These are phyloP conservation scores for Penicillium aurantiogriseum DNA, from an alignment of 2,329 filamentous ascomycete species.

Conservation along the genomic window DNA sequence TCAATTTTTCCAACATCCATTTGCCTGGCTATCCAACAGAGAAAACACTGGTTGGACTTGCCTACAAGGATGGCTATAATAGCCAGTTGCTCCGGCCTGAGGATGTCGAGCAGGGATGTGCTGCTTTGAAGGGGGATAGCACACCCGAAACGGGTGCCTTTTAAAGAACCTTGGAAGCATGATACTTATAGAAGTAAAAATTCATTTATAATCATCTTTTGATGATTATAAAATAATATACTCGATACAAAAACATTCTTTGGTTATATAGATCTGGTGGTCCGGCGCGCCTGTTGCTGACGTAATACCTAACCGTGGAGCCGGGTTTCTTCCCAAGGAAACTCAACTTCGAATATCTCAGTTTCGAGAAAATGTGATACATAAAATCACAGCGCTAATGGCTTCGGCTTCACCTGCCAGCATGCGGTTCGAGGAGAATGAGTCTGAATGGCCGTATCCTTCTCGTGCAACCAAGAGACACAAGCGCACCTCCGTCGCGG, in stretches of 20 bases:
- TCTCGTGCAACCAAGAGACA: conserved; percentile 28
- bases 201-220: background rate
- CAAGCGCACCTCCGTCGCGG: conserved; percentile 22
- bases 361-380: conserved; percentile 5
- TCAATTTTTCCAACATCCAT: background rate
- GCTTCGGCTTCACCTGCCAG: conserved; percentile 16
- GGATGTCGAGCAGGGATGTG: conserved; percentile 23
- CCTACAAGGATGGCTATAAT: conserved; percentile 15
- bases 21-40: conserved; percentile 2
- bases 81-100: conserved; percentile 16
- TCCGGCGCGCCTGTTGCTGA: background rate
- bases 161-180: conserved; percentile 16
- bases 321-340: background rate
- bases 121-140: conserved; percentile 19
- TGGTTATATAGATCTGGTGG: background rate
- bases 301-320: background rate
- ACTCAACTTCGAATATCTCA: background rate
- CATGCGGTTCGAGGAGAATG: conserved; percentile 15
- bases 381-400: conserved; percentile 4
- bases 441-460: conserved; percentile 19
- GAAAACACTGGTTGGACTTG: conserved; percentile 27
- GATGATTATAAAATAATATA: background rate
- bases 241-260: background rate
- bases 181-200: background rate
- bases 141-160: conserved; percentile 26